A percentile compares a stretch with the other conserved stretches of the same genome.
phyloP scores from a whole-genome alignment of 1,139 yeast species.

The Suhomyces chickasaworum region DNA sequence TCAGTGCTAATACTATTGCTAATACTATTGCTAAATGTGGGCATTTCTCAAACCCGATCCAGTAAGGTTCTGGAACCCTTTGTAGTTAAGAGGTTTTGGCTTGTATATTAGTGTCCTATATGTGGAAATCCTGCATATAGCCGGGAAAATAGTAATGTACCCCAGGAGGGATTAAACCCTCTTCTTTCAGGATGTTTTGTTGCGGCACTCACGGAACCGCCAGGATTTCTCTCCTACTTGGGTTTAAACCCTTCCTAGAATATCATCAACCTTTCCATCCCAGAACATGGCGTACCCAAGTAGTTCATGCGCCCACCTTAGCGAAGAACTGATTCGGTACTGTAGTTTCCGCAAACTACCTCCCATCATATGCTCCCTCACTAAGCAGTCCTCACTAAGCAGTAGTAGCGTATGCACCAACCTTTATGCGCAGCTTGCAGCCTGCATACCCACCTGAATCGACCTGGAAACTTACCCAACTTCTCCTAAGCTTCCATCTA shows the following conservation, averaged over 20 bases:
- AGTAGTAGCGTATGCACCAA: background rate
- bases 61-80: constrained; percentile 2
- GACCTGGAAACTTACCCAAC: background rate
- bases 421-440: constrained; percentile 1
- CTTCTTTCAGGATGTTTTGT: background rate
- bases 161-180: background rate
- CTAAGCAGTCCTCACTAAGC: background rate
- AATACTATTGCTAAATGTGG: background rate
- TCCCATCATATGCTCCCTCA: background rate
- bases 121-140: background rate
- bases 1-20: too few relatives aligned
- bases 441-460: constrained; percentile 6
- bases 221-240: background rate
- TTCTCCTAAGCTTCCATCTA: background rate
- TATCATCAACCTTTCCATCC: background rate
- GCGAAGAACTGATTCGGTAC: background rate
- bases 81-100: too few relatives aligned
- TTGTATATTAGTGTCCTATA: too few relatives aligned
- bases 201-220: constrained; percentile 2
- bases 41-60: background rate
- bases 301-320: background rate
- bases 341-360: background rate
- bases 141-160: background rate
- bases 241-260: background rate
- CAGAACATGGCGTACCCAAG: background rate